phyloP scores from a whole-genome alignment of 495 filamentous ascomycete species.

The Aspergillus sclerotioniger region DNA sequence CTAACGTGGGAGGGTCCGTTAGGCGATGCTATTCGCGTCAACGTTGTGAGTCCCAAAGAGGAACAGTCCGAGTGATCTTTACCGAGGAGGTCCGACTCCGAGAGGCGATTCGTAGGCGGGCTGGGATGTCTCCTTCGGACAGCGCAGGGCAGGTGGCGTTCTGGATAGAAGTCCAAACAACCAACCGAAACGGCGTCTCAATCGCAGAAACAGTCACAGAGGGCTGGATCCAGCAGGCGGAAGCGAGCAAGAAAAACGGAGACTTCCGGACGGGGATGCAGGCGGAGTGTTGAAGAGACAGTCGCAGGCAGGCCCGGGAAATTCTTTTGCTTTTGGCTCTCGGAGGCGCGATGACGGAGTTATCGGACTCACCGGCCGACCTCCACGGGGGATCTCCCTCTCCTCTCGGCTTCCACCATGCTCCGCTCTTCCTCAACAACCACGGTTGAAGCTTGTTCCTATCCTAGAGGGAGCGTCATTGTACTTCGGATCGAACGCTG shows the following conservation, averaged over 20 bases:
- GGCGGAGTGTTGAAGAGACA: slow-evolving; percentile 4
- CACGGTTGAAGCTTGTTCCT: background rate
- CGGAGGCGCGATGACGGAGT: slow-evolving; percentile 43
- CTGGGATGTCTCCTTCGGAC: background rate
- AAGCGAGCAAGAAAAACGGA: background rate
- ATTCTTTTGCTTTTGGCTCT: slow-evolving; percentile 37
- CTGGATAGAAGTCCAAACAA: background rate
- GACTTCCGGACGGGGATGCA: background rate
- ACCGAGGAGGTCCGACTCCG: background rate
- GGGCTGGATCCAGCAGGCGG: background rate
- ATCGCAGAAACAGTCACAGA: background rate
- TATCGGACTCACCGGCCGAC: slow-evolving; percentile 35
- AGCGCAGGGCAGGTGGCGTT: background rate
- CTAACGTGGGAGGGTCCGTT: background rate
- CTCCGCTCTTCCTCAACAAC: slow-evolving; percentile 7
- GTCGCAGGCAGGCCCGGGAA: slow-evolving; percentile 28
- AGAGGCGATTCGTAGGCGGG: slow-evolving; percentile 4
- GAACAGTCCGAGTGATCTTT: background rate
- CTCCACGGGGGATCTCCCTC: slow-evolving; percentile 13
- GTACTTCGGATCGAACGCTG: background rate
- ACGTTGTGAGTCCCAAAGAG: background rate
- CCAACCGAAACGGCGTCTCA: background rate
- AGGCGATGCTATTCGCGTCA: background rate
- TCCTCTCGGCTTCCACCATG: background rate
- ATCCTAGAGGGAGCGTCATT: too few species aligned